A percentile compares a stretch with the other conserved stretches of the same genome.
phyloP scores from a whole-genome alignment of 352 stramenopile genomes.

The Phytophthora chlamydospora region DNA sequence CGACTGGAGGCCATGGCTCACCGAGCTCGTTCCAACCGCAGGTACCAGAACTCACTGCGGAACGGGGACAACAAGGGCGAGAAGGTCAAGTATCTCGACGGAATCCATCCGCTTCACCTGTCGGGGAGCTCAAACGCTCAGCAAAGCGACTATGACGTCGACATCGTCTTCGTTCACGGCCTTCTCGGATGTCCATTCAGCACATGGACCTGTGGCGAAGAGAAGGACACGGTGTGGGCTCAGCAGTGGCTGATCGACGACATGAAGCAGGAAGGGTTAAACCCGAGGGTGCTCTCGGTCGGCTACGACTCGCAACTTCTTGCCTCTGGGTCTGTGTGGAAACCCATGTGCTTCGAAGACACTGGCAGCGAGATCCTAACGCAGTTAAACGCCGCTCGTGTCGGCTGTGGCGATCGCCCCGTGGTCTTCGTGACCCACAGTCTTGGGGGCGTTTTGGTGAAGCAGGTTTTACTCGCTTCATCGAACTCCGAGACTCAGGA shows the following conservation, averaged over 20 bases:
- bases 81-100: slow-evolving; percentile 69
- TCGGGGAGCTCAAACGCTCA: slow-evolving; percentile 29
- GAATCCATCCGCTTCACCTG: slow-evolving; percentile 73
- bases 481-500: slow-evolving; percentile 11
- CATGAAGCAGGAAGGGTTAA: slow-evolving; percentile 57
- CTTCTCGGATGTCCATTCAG: slow-evolving; percentile 80
- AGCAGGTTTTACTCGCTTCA: slow-evolving; percentile 79
- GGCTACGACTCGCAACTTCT: slow-evolving; percentile 83
- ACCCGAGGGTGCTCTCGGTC: slow-evolving; percentile 78
- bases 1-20: slow-evolving; percentile 59
- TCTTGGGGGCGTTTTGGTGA: slow-evolving; percentile 83
- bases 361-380: slow-evolving; percentile 69
- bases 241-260: slow-evolving; percentile 73
- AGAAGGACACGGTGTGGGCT: slow-evolving; percentile 66
- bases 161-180: slow-evolving; percentile 86
- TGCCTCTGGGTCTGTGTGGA: slow-evolving; percentile 74
- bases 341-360: slow-evolving; percentile 75
- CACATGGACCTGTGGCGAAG: slow-evolving; percentile 79
- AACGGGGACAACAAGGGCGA: slow-evolving; percentile 9
- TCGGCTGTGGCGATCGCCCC: slow-evolving; percentile 62
- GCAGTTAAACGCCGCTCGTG: slow-evolving; percentile 64
- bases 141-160: slow-evolving; percentile 60
- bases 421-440: slow-evolving; percentile 88
- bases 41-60: slow-evolving; percentile 47
- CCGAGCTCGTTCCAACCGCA: slow-evolving; percentile 59